Evolutionary conservation across 2,329 filamentous ascomycete species (phyloP).

Genomic region (Alternaria incomplexa): DNA sequence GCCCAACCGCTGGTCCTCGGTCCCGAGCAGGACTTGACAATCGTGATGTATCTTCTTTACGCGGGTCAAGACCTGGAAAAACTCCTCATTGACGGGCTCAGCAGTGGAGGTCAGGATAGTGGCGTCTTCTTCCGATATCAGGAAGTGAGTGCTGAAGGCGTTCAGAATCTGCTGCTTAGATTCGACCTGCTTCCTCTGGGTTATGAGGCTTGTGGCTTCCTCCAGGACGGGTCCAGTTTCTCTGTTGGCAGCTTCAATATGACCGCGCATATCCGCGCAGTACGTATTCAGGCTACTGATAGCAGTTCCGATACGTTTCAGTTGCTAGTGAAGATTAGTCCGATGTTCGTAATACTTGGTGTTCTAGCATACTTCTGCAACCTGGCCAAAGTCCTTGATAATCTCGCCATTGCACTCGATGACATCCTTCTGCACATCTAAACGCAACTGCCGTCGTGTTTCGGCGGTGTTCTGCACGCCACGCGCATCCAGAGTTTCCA

Average conservation of each 20-base stretch:
- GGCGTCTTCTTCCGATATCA: conserved; percentile 81
- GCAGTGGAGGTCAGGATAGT: conserved; percentile 76
- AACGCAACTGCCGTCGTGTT: conserved; percentile 76
- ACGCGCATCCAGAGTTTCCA: conserved; percentile 77
- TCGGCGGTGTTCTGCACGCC: conserved; percentile 76
- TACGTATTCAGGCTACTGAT: conserved; percentile 79
- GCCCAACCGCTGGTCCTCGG: conserved; percentile 86
- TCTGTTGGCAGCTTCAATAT: conserved; percentile 75
- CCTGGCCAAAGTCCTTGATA: conserved; percentile 83
- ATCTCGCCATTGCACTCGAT: conserved; percentile 92
- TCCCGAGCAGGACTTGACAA: conserved; percentile 85
- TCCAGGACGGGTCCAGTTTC: conserved; percentile 77
- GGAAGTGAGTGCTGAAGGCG: conserved; percentile 81
- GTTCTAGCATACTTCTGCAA: conserved; percentile 66
- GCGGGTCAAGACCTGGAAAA: conserved; percentile 78
- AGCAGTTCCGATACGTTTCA: conserved; percentile 80
- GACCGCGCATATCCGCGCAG: conserved; percentile 79
- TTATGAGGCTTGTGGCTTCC: conserved; percentile 76
- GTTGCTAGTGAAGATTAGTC: conserved; percentile 67
- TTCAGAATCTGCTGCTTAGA: conserved; percentile 78
- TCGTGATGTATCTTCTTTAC: conserved; percentile 89
- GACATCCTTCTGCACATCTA: conserved; percentile 89
- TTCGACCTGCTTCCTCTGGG: conserved; percentile 75
- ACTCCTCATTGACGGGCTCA: conserved; percentile 83
- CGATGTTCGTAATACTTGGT: neutral